Evolutionary conservation across 2,329 filamentous ascomycete species (phyloP).

Genomic region (Plenodomus biglobosus): DNA sequence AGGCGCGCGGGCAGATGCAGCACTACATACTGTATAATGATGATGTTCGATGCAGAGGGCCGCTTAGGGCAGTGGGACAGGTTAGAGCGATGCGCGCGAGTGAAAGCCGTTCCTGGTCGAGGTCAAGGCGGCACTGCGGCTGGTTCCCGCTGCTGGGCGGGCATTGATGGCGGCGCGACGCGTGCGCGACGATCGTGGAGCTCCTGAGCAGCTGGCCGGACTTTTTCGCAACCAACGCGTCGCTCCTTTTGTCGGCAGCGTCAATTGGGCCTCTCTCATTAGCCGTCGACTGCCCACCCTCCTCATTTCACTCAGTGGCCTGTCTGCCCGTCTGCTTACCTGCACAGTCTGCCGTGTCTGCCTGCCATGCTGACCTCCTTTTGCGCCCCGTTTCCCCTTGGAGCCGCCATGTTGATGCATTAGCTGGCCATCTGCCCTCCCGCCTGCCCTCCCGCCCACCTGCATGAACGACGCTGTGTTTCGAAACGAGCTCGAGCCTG

Average conservation of each 20-base stretch:
- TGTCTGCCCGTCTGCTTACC: neutral
- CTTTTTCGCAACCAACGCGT: constrained; percentile 19
- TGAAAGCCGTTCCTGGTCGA: neutral
- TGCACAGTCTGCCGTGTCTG: no score
- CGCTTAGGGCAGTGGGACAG: no score
- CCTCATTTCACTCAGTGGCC: constrained; percentile 8
- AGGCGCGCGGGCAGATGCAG: no score
- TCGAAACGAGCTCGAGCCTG: constrained; percentile 21
- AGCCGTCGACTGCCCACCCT: constrained; percentile 11
- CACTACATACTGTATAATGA: no score
- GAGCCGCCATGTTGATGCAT: constrained; percentile 29
- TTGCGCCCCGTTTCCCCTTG: constrained; percentile 15
- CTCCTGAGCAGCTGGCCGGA: constrained; percentile 14
- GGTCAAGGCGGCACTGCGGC: neutral
- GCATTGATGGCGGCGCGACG: constrained; percentile 6
- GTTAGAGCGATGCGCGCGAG: no score
- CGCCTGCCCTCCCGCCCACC: neutral
- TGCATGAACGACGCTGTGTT: constrained; percentile 20
- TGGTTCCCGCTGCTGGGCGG: constrained; percentile 12
- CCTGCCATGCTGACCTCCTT: constrained; percentile 4
- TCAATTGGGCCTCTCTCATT: constrained; percentile 17
- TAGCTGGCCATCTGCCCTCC: constrained; percentile 16
- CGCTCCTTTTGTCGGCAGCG: constrained; percentile 29
- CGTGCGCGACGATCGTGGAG: constrained; percentile 21
- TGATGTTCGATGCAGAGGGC: no score